A percentile compares a stretch with the other conserved stretches of the same genome.
Evolutionary conservation across 495 filamentous ascomycete genomes (phyloP).

Genomic region (Penicillium samsonianum): DNA sequence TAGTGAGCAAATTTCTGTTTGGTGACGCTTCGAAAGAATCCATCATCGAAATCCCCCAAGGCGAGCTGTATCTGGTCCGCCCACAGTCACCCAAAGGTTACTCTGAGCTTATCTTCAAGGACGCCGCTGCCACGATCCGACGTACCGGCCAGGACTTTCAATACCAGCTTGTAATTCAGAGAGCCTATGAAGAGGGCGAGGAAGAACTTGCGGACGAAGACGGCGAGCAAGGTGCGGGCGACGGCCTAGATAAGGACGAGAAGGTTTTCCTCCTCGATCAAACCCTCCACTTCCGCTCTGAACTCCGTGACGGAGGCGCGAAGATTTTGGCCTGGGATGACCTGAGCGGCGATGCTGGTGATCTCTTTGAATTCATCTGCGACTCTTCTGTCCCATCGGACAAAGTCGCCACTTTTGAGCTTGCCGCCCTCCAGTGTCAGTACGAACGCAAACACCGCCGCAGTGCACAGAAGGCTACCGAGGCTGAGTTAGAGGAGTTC

Average conservation of each 20-base stretch:
- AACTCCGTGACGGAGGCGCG: conserved; percentile 72
- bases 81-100: conserved; percentile 95
- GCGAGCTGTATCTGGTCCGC: conserved; percentile 95
- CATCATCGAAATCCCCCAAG: conserved; percentile 90
- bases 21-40: conserved; percentile 90
- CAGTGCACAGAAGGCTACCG: conserved; percentile 75
- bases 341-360: conserved; percentile 87
- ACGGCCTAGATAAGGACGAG: conserved; percentile 82
- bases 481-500: conserved; percentile 78
- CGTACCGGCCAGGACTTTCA: conserved; percentile 92
- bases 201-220: conserved; percentile 85
- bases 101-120: conserved; percentile 98
- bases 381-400: conserved; percentile 67
- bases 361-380: conserved; percentile 96
- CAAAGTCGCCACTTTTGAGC: conserved; percentile 78
- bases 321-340: conserved; percentile 93
- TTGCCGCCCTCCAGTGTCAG: conserved; percentile 86
- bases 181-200: conserved; percentile 96
- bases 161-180: conserved; percentile 93
- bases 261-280: conserved; percentile 95
- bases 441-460: conserved; percentile 92
- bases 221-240: conserved; percentile 73
- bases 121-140: conserved; percentile 87
- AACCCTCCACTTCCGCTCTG: conserved; percentile 80
- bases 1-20: conserved; percentile 91